These are phyloP conservation scores for Eutypella sp. DNA, from an alignment of 2,329 filamentous ascomycete genomes.

Conservation along the genomic window DNA sequence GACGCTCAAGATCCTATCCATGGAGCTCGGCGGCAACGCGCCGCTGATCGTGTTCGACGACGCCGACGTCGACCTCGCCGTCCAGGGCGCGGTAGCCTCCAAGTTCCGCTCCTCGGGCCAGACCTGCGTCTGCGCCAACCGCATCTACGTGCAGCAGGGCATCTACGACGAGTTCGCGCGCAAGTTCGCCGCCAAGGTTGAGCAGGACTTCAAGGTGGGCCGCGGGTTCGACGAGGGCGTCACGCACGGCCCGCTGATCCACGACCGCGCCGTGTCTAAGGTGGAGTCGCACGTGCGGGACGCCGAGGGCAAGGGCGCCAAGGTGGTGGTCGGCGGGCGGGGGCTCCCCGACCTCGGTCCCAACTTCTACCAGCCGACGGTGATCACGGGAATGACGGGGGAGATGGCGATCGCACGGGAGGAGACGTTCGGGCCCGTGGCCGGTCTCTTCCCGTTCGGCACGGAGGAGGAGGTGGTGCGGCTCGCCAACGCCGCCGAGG, in stretches of 20 bases:
- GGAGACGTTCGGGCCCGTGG: slow-evolving; percentile 94
- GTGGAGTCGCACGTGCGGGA: slow-evolving; percentile 77
- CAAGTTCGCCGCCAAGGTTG: slow-evolving; percentile 67
- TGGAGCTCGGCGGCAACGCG: slow-evolving; percentile 91
- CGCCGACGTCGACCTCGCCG: slow-evolving; percentile 79
- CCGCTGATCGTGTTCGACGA: slow-evolving; percentile 98
- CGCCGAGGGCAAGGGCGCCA: slow-evolving; percentile 71
- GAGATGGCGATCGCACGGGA: slow-evolving; percentile 82
- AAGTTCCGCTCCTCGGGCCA: slow-evolving; percentile 96
- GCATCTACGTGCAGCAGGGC: slow-evolving; percentile 72
- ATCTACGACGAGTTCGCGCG: slow-evolving; percentile 72
- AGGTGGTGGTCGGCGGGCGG: slow-evolving; percentile 70
- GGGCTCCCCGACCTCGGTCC: slow-evolving; percentile 67
- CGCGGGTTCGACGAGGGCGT: slow-evolving; percentile 64
- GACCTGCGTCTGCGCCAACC: slow-evolving; percentile 89
- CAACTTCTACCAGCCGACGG: slow-evolving; percentile 88
- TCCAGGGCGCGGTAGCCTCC: slow-evolving; percentile 73
- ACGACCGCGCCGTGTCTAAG: slow-evolving; percentile 75
- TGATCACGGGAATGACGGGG: slow-evolving; percentile 78
- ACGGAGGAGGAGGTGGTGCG: slow-evolving; percentile 84
- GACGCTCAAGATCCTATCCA: slow-evolving; percentile 77
- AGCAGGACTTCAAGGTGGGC: slow-evolving; percentile 70
- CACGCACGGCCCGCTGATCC: slow-evolving; percentile 81
- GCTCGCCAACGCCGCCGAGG: slow-evolving; percentile 75
- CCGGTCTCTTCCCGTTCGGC: slow-evolving; percentile 82